phyloP scores from a whole-genome alignment of 208 protist species.

The Kentomonas sorsogonicus region DNA sequence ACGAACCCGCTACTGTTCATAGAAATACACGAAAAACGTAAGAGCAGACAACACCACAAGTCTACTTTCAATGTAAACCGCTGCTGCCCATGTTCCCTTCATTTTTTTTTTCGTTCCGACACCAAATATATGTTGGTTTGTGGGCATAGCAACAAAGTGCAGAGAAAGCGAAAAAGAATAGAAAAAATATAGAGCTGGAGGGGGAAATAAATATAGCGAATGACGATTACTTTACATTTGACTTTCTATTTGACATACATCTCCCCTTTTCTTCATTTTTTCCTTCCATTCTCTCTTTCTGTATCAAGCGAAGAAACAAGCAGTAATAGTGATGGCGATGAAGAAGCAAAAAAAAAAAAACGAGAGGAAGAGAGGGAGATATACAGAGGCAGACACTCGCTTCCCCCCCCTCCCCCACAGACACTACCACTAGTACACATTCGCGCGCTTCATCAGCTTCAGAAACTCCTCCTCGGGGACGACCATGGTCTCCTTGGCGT shows the following conservation, averaged over 20 bases:
- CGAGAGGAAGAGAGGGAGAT: slow-evolving; percentile 9
- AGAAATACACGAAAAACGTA: too few species aligned
- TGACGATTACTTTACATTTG: too few species aligned
- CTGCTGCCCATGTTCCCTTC: too few species aligned
- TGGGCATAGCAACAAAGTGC: background rate
- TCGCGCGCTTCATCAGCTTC: slow-evolving; percentile 95
- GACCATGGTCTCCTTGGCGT: slow-evolving; percentile 48
- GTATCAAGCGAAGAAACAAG: background rate
- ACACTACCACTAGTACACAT: slow-evolving; percentile 59
- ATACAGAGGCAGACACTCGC: background rate
- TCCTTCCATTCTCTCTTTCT: too few species aligned
- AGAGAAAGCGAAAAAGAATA: slow-evolving; percentile 9
- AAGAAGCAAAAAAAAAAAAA: slow-evolving; percentile 19
- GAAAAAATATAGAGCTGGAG: background rate
- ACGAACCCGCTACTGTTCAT: too few species aligned
- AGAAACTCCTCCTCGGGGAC: slow-evolving; percentile 94
- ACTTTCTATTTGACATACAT: too few species aligned
- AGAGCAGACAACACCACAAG: too few species aligned
- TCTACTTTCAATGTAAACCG: too few species aligned
- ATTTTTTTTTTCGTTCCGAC: too few species aligned
- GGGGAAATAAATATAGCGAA: background rate
- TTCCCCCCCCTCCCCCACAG: background rate
- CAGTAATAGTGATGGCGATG: background rate
- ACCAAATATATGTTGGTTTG: background rate
- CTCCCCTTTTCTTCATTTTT: too few species aligned